A percentile compares a stretch with the other conserved stretches of the same genome.
Evolutionary conservation across 2,329 filamentous ascomycete genomes (phyloP).

Genomic region (Aspergillus quadricinctus): DNA sequence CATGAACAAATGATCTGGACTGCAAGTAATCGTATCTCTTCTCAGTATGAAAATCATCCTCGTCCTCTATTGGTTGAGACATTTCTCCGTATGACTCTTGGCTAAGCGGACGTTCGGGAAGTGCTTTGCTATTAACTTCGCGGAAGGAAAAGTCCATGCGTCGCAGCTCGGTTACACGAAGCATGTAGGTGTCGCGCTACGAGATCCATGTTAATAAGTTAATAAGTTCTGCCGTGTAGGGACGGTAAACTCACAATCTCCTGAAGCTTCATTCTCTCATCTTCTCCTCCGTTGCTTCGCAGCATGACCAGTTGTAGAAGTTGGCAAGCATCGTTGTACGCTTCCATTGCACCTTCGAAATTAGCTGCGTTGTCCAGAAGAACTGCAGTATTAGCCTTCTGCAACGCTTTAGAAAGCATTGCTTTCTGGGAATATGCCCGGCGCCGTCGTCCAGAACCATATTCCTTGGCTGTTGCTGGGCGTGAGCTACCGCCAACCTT

Average conservation of each 20-base stretch:
- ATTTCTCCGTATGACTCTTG: slow-evolving; percentile 48
- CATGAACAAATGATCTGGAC: slow-evolving; percentile 42
- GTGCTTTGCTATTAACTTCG: slow-evolving; percentile 61
- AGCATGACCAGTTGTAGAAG: slow-evolving; percentile 83
- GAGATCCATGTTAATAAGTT: neutral
- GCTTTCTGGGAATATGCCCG: slow-evolving; percentile 74
- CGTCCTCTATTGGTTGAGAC: slow-evolving; percentile 33
- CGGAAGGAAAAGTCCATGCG: slow-evolving; percentile 57
- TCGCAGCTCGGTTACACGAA: slow-evolving; percentile 80
- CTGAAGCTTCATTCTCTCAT: slow-evolving; percentile 76
- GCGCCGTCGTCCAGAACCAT: slow-evolving; percentile 29
- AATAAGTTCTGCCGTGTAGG: neutral
- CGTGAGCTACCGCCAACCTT: slow-evolving; percentile 21
- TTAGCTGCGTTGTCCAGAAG: slow-evolving; percentile 95
- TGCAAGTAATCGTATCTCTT: slow-evolving; percentile 53
- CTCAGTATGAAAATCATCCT: slow-evolving; percentile 40
- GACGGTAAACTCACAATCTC: slow-evolving; percentile 68
- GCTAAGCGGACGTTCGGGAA: slow-evolving; percentile 68
- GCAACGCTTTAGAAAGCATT: slow-evolving; percentile 91
- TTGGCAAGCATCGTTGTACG: slow-evolving; percentile 86
- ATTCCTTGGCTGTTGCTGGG: slow-evolving; percentile 22
- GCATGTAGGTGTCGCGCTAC: slow-evolving; percentile 83
- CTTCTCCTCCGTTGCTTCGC: slow-evolving; percentile 77
- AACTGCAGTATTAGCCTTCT: slow-evolving; percentile 94
- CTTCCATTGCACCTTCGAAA: slow-evolving; percentile 82